Evolutionary conservation across 148 eudicot species (phyloP), one percentile per base, ranked within the genome.

Genomic region (Mesembryanthemum crystallinum): DNA sequence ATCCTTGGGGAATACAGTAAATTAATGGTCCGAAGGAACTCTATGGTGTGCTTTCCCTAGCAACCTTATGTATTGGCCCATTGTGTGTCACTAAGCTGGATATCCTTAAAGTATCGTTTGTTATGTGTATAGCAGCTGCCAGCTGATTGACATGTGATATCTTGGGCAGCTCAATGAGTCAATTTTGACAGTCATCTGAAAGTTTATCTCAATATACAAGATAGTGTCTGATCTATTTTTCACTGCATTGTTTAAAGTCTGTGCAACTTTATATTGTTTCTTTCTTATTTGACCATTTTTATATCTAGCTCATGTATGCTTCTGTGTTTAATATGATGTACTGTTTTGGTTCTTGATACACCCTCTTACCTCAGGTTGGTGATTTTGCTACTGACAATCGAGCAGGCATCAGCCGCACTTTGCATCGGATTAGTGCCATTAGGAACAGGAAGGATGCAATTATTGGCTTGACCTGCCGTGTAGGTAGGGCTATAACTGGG

Each of bases 341-440:
- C 47, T 42, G 39, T 73, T 65, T 64, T 73, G 75, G 73, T 27
- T 20, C 61, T 60, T 13, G 70, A 78, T 32, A 60, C 67, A 9
- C 78, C 54, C 13, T 74, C 45, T 76, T 67, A 35, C 66, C 59
- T 23, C 87, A 95, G 98, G 98, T 95, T 75, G 98, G 98, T 82
- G 98, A 95, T 70, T 95, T 95, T 85, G 96, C 98, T 23, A 52
- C 77, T 78, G 98, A 95, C 82, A 95, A 95, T 73, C 87, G 98
- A 78, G 94, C 98, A 63, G 98, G 98, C 73, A 92, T 92, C 43
- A 90, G 96, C 80, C 89, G 92, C 76, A 90, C 97, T 62, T 84
- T 95, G 75, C 98, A 95, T 82, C 90, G 98, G 5, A 90, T 95
- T 57, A 95, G 98, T 85, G 98, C 96, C 45, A 89, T 95, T 73